Conservation (phyloP, 2,329 filamentous ascomycete species). For the Pseudocercospora ulei region DNA sequence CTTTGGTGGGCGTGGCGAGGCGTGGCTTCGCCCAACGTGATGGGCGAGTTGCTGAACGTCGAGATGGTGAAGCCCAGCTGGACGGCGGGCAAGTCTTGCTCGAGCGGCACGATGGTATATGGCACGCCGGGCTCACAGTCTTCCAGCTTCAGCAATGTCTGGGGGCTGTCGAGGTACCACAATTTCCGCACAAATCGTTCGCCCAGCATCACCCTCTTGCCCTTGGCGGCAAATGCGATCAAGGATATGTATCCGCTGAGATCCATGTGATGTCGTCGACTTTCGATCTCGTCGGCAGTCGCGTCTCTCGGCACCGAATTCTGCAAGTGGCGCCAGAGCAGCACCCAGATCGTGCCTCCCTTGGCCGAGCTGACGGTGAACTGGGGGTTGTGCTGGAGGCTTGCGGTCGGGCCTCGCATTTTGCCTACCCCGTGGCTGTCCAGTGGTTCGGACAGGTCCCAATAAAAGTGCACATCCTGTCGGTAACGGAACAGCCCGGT, state of each 20-base stretch:
- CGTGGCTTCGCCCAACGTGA: slow-evolving; percentile 54
- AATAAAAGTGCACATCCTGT: slow-evolving; percentile 83
- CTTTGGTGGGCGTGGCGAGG: slow-evolving; percentile 51
- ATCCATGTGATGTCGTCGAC: slow-evolving; percentile 37
- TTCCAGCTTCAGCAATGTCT: slow-evolving; percentile 72
- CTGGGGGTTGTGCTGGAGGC: slow-evolving; percentile 57
- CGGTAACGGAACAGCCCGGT: slow-evolving; percentile 69
- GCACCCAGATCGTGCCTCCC: slow-evolving; percentile 64
- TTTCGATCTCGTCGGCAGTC: slow-evolving; percentile 33
- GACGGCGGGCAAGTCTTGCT: slow-evolving; percentile 64
- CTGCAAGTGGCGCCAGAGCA: slow-evolving; percentile 73
- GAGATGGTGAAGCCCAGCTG: slow-evolving; percentile 80
- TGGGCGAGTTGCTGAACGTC: slow-evolving; percentile 58
- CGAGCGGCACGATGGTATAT: slow-evolving; percentile 61
- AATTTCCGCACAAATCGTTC: slow-evolving; percentile 63
- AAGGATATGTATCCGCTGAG: slow-evolving; percentile 73
- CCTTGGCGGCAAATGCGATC: slow-evolving; percentile 63
- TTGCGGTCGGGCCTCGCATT: slow-evolving; percentile 57
- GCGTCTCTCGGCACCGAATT: slow-evolving; percentile 26
- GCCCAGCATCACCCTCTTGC: slow-evolving; percentile 62
- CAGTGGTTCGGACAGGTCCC: slow-evolving; percentile 50
- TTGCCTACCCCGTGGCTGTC: slow-evolving; percentile 27
- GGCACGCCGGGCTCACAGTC: slow-evolving; percentile 46
- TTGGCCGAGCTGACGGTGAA: slow-evolving; percentile 47
- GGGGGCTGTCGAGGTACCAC: slow-evolving; percentile 88